These are phyloP conservation scores for Striga asiatica DNA, from an alignment of 257 asterid species.

Conservation along the genomic window DNA sequence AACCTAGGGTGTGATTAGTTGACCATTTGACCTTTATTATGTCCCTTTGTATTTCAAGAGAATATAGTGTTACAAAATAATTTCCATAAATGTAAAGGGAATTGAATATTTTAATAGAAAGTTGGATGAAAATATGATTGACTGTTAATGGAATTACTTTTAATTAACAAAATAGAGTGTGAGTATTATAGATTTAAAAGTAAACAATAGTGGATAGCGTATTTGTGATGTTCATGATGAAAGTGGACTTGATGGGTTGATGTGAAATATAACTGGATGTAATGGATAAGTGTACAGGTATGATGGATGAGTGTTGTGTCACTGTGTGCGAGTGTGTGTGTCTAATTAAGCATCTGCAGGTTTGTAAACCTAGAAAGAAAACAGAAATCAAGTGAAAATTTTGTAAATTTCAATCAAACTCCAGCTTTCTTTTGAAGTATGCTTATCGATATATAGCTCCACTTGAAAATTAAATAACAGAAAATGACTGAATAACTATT, in stretches of 20 bases:
- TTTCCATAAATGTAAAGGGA: neutral
- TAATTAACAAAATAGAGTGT: neutral
- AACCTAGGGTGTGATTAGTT: neutral
- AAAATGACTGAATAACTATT: too few relatives aligned
- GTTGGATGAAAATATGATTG: neutral
- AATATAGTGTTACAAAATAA: neutral
- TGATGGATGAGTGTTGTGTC: too few relatives aligned
- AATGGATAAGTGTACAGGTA: neutral
- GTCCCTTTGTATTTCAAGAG: neutral
- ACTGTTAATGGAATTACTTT: neutral
- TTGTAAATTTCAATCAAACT: neutral
- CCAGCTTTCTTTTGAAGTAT: too few relatives aligned
- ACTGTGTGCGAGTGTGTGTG: neutral
- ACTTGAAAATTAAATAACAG: too few relatives aligned
- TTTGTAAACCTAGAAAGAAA: neutral
- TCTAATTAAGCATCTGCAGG: neutral
- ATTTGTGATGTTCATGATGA: neutral
- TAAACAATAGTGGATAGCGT: neutral
- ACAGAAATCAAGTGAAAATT: neutral
- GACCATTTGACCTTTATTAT: too few relatives aligned
- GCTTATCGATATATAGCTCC: too few relatives aligned
- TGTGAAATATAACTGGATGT: neutral
- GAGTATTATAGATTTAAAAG: neutral
- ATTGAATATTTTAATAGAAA: neutral
- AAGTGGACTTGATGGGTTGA: neutral